These are phyloP conservation scores for Phytophthora boehmeriae DNA, from an alignment of 352 stramenopile species.

Conservation along the genomic window DNA sequence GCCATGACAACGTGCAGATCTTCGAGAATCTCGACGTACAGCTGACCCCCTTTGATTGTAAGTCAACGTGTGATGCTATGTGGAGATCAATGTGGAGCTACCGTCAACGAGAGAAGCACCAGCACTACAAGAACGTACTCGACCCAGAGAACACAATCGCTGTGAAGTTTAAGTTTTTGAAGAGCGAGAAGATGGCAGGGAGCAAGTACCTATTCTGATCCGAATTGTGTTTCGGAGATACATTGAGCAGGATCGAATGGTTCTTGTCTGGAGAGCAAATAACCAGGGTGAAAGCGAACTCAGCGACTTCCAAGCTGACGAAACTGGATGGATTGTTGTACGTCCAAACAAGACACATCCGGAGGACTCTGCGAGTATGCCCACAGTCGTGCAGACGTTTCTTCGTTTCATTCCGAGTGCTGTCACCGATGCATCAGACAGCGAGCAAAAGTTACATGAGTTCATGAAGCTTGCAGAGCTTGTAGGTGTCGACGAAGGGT, in stretches of 20 bases:
- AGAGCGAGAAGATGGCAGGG: no score
- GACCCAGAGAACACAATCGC: constrained; percentile 32
- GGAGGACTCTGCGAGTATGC: neutral
- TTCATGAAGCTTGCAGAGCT: constrained; percentile 7
- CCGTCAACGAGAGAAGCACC: constrained; percentile 13
- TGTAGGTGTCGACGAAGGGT: constrained; percentile 5
- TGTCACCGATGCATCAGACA: neutral
- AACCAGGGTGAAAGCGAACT: constrained; percentile 29
- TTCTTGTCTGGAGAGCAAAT: constrained; percentile 49
- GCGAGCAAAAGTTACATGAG: neutral
- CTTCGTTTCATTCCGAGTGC: constrained; percentile 2
- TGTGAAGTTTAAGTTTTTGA: constrained; percentile 30
- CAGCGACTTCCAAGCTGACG: constrained; percentile 42
- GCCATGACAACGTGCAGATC: constrained; percentile 1
- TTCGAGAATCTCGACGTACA: constrained; percentile 10
- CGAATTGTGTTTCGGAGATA: constrained; percentile 25
- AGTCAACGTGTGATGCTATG: constrained; percentile 15
- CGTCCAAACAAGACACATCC: constrained; percentile 5
- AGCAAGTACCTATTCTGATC: constrained; percentile 10
- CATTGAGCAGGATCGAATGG: constrained; percentile 35
- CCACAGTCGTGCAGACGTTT: constrained; percentile 6
- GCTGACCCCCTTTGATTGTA: constrained; percentile 20
- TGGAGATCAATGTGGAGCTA: constrained; percentile 18
- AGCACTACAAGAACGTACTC: constrained; percentile 9
- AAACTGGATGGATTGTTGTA: constrained; percentile 45